These are phyloP conservation scores for Lentinula sp. DNA, from an alignment of 768 basidiomycete genomes.

Conservation along the genomic window DNA sequence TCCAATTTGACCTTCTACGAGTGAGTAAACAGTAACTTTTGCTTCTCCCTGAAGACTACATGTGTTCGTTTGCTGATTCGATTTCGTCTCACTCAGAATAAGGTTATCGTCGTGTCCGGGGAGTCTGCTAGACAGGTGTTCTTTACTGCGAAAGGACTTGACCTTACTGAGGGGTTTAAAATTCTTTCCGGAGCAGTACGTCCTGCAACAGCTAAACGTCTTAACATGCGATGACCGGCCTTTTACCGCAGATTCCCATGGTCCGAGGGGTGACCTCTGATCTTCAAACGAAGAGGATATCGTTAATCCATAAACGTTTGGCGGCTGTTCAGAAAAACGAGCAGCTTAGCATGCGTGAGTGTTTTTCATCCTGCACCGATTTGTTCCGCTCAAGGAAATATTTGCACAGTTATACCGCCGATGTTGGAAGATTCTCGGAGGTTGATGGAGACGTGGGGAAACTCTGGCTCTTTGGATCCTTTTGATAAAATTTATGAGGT, in stretches of 20 bases:
- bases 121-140: conserved; percentile 64
- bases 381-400: conserved; percentile 11
- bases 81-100: conserved; percentile 41
- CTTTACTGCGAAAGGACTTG: conserved; percentile 63
- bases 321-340: conserved; percentile 56
- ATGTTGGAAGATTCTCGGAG: conserved; percentile 60
- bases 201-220: conserved; percentile 14
- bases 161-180: conserved; percentile 76
- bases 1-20: conserved; percentile 62
- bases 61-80: background rate
- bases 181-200: conserved; percentile 73
- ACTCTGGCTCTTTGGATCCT: conserved; percentile 60
- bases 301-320: conserved; percentile 68
- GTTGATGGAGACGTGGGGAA: conserved; percentile 60
- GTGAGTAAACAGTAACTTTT: conserved; percentile 32
- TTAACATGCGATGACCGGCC: conserved; percentile 12
- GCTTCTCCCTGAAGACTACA: conserved; percentile 9
- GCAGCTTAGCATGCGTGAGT: conserved; percentile 55
- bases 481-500: conserved; percentile 69
- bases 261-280: conserved; percentile 70
- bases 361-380: conserved; percentile 4
- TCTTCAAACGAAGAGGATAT: conserved; percentile 53
- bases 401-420: conserved; percentile 51
- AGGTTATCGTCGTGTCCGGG: conserved; percentile 72
- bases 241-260: conserved; percentile 56